Conservation (phyloP, 73 alveolate genomes). For the Tetrahymena malaccensis region DNA sequence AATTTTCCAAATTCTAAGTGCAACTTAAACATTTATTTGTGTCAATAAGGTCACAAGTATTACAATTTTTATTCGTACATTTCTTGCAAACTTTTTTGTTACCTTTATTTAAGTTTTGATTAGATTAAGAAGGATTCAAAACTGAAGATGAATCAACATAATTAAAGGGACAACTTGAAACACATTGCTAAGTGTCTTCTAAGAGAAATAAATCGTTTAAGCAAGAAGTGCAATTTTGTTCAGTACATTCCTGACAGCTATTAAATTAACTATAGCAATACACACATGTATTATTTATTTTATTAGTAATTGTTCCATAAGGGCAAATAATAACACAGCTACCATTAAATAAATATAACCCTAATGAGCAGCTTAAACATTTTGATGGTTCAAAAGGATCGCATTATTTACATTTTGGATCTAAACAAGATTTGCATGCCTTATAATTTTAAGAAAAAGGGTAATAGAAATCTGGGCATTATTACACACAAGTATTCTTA, state of each 20-base stretch:
- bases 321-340: background rate
- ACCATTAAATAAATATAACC: background rate
- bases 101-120: background rate
- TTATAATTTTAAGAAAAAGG: background rate
- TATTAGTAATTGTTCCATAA: background rate
- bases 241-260: background rate
- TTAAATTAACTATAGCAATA: background rate
- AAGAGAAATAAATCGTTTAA: background rate
- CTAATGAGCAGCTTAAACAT: background rate
- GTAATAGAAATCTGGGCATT: background rate
- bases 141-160: background rate
- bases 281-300: background rate
- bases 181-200: background rate
- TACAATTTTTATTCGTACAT: background rate
- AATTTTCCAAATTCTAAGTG: background rate
- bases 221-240: background rate
- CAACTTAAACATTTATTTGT: background rate
- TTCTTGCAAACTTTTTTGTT: background rate
- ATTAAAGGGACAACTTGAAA: background rate
- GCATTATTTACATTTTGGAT: background rate
- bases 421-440: background rate
- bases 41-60: background rate
- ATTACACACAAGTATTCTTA: background rate
- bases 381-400: background rate
- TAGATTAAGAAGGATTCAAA: background rate